Evolutionary conservation across 257 asterid species (phyloP).

Genomic region (Pogostemon cablin): DNA sequence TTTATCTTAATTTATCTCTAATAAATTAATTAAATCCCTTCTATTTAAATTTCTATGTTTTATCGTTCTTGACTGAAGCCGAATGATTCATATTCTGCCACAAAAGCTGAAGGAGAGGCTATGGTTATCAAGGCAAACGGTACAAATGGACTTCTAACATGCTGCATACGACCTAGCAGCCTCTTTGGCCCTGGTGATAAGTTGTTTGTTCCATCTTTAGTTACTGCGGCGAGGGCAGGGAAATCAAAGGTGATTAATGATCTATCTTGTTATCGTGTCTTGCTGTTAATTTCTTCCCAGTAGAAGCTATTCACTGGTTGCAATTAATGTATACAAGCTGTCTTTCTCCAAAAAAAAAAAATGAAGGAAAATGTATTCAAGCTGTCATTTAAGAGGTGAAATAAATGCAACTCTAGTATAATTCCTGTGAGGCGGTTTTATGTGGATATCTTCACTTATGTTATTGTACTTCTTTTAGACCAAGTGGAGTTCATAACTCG

Average conservation of each 20-base stretch:
- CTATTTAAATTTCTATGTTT: too few species aligned
- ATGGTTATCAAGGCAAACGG: constrained; percentile 77
- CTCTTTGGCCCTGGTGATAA: constrained; percentile 99
- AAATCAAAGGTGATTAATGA: constrained; percentile 70
- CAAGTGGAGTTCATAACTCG: constrained; percentile 12
- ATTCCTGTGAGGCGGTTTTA: constrained; percentile 14
- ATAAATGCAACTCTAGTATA: neutral
- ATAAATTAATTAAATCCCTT: neutral
- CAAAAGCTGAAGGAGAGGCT: constrained; percentile 98
- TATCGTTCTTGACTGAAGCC: constrained; percentile 49
- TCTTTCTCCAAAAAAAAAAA: too few species aligned
- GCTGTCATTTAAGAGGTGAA: constrained; percentile 7
- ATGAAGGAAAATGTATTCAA: neutral
- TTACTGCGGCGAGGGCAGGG: constrained; percentile 95
- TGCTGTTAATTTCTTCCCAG: neutral
- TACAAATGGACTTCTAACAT: constrained; percentile 75
- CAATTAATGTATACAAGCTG: too few species aligned
- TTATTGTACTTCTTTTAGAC: constrained; percentile 16
- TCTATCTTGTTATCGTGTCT: neutral
- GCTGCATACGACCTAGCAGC: constrained; percentile 96
- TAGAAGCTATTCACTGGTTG: constrained; percentile 12
- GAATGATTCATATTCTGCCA: constrained; percentile 92
- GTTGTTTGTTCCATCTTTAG: constrained; percentile 91
- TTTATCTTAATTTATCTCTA: constrained; percentile 13
- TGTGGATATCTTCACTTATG: constrained; percentile 15